Conservation (phyloP, 1,284 basidiomycete genomes). For the Austroboletus niveus region DNA sequence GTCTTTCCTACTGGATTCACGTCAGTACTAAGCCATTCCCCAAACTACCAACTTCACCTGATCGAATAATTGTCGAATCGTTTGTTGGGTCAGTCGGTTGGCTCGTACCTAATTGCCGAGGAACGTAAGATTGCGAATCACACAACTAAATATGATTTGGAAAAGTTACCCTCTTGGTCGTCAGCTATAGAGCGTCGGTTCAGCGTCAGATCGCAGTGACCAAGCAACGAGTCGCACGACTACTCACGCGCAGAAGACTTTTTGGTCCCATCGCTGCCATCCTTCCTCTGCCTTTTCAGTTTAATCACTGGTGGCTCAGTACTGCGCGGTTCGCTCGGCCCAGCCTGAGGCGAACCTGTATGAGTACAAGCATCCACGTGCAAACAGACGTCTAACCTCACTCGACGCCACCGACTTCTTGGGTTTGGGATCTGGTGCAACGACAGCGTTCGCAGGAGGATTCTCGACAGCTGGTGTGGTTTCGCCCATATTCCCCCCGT, state of each 20-base stretch:
- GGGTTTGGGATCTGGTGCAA: background rate
- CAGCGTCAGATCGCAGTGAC: background rate
- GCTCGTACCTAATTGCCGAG: conserved; percentile 7
- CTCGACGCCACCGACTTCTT: background rate
- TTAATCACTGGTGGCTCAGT: conserved; percentile 1
- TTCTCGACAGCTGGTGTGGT: background rate
- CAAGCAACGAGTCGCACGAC: background rate
- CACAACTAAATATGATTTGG: background rate
- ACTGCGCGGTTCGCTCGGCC: background rate
- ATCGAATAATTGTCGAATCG: background rate
- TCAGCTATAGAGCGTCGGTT: conserved; percentile 7
- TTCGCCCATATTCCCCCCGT: no score
- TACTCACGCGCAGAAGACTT: conserved; percentile 16
- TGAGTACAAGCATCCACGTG: conserved; percentile 1
- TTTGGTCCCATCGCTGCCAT: conserved; percentile 1
- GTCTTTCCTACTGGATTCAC: background rate
- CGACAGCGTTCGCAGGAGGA: background rate
- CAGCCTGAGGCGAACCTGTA: conserved; percentile 7
- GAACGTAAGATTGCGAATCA: background rate
- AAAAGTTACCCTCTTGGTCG: conserved; percentile 8
- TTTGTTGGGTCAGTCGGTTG: background rate
- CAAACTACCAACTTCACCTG: conserved; percentile 11
- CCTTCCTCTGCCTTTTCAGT: conserved; percentile 6
- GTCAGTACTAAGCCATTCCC: conserved; percentile 2
- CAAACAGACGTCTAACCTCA: conserved; percentile 11